Conservation (phyloP, 495 filamentous ascomycete genomes). For the Penicillium psychrofluorescens region DNA sequence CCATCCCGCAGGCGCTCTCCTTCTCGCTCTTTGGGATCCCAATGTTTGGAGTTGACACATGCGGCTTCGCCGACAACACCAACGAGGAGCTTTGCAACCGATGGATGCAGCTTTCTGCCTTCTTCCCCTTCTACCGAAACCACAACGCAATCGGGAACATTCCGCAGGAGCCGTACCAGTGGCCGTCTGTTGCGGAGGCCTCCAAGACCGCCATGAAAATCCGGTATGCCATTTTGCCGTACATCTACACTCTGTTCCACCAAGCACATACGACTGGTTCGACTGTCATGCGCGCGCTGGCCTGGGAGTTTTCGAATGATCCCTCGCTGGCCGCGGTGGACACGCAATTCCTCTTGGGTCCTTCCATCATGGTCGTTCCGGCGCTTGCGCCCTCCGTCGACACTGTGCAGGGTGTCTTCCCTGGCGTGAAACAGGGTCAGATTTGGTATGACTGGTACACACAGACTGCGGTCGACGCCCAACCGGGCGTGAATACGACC, state of each 20-base stretch:
- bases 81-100: constrained; percentile 72
- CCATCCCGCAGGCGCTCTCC: constrained; percentile 72
- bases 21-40: constrained; percentile 80
- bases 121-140: constrained; percentile 87
- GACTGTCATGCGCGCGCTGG: constrained; percentile 74
- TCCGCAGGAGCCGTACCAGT: constrained; percentile 70
- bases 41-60: constrained; percentile 82
- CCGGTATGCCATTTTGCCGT: constrained; percentile 67
- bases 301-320: constrained; percentile 80
- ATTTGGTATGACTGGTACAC: constrained; percentile 86
- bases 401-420: constrained; percentile 70
- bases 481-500: constrained; percentile 58
- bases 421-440: constrained; percentile 54
- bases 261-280: constrained; percentile 58
- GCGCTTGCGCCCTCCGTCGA: constrained; percentile 58
- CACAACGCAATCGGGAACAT: constrained; percentile 61
- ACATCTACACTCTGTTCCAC: constrained; percentile 77
- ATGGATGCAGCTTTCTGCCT: constrained; percentile 82
- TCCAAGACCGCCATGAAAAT: constrained; percentile 63
- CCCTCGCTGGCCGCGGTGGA: constrained; percentile 60
- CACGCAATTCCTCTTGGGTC: constrained; percentile 72
- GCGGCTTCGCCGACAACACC: constrained; percentile 68
- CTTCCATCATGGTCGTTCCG: constrained; percentile 62
- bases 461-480: constrained; percentile 42
- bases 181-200: constrained; percentile 62